Base-by-base conservation (phyloP, 1,284 basidiomycete genomes). In the Moesziomyces sp. region DNA sequence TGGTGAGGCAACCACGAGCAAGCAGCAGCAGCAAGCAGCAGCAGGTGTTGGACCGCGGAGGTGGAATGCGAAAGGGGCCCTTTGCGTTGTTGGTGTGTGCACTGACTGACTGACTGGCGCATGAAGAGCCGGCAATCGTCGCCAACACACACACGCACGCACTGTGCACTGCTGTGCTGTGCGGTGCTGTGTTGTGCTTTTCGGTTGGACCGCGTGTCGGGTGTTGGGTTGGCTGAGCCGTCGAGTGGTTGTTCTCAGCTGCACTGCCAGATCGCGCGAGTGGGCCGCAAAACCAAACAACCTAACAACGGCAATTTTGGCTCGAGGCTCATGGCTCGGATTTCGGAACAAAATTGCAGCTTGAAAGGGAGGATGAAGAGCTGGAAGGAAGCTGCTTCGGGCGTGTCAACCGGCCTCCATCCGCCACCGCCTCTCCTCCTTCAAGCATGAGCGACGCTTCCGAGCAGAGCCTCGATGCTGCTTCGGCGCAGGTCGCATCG, bases 381-480 rank as follows among this genome's bases (percentile, higher is more conserved):
- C 42, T 54, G 52, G 38, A 40, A 33, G 30, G 10, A 13, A 33
- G 30, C 30, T 33, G 30, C 30, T 33, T 10, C 11, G 8, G 35
- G 35, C 16, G 4, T 40, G 16, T 18, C 38, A 18, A 40, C 38
- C 38, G 38, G 18, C 10, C 38, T 40, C 38, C 38, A 40, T 40
- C 38, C 38, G 38, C 19, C 59, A 30, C 52, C 48, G 44, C 46
- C 49, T 33, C 26, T 35, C 33, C 13, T 11, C 35, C 21, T 38
- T 0, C 2, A 19, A 61, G n/a, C 28, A 71, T 71, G 68, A 71
- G 69, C 48, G 63, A 65, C 26, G 42, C 44, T 1, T 42, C 49
- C 13, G 46, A 26, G 11, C 40, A 60, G 35, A 28, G 44, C 28
- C 26, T 14, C 3, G 49, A 64, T 21, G 49, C 50, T 42, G 49